phyloP scores from a whole-genome alignment of 176 grass and related monocot genomes.

The Eragrostis curvula region DNA sequence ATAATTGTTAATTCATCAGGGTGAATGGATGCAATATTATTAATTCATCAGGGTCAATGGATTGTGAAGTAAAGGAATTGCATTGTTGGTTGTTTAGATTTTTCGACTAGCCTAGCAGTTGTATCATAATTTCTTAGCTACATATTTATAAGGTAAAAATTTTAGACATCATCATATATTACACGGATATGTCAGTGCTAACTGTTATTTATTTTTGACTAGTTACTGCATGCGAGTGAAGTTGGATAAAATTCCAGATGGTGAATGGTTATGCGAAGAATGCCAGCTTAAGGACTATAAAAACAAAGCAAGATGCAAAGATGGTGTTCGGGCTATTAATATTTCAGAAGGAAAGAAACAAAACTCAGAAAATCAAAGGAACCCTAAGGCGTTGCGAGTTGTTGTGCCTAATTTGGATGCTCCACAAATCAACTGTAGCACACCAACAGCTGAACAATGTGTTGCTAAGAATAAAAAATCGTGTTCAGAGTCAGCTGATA shows the following conservation, averaged over 20 bases:
- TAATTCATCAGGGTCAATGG: slow-evolving; percentile 13
- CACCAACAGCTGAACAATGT: slow-evolving; percentile 35
- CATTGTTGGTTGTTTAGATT: slow-evolving; percentile 21
- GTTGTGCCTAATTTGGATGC: slow-evolving; percentile 37
- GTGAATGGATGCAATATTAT: slow-evolving; percentile 18
- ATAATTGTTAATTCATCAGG: slow-evolving; percentile 16
- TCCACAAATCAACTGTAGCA: slow-evolving; percentile 27
- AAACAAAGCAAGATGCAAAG: slow-evolving; percentile 41
- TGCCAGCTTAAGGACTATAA: slow-evolving; percentile 70
- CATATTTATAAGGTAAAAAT: slow-evolving; percentile 14
- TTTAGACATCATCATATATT: slow-evolving; percentile 2
- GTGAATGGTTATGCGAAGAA: slow-evolving; percentile 98
- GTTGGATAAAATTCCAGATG: slow-evolving; percentile 86
- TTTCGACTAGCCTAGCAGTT: slow-evolving; percentile 14
- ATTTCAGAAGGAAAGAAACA: slow-evolving; percentile 48
- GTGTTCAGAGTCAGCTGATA: slow-evolving; percentile 33
- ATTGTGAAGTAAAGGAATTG: slow-evolving; percentile 27
- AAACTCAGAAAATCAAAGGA: slow-evolving; percentile 45
- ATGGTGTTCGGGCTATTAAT: slow-evolving; percentile 8
- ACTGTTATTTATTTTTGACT: slow-evolving; percentile 42
- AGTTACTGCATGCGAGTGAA: slow-evolving; percentile 98
- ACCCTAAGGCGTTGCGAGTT: slow-evolving; percentile 46
- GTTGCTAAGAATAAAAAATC: slow-evolving; percentile 42
- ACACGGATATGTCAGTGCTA: slow-evolving; percentile 32
- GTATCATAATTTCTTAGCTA: slow-evolving; percentile 22